Conservation (phyloP, 1,139 yeast species). For the Pichia sp. region DNA sequence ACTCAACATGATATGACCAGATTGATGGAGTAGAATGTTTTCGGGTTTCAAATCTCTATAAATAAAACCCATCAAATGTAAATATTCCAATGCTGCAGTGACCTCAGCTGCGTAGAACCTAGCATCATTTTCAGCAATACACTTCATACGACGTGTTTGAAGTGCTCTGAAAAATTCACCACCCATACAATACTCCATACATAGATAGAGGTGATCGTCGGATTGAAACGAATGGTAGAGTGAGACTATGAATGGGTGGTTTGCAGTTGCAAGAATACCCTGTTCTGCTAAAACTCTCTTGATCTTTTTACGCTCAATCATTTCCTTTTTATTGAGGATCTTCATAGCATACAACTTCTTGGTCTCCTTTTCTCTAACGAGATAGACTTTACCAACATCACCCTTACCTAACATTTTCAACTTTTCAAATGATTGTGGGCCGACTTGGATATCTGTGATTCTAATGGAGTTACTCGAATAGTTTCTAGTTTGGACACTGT, state of each 20-base stretch:
- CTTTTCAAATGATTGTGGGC: slow-evolving; percentile 86
- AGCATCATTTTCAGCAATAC: slow-evolving; percentile 87
- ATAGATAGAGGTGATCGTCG: slow-evolving; percentile 86
- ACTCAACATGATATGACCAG: slow-evolving; percentile 97
- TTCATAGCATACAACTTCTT: slow-evolving; percentile 89
- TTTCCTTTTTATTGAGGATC: slow-evolving; percentile 83
- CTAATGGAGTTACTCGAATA: slow-evolving; percentile 74
- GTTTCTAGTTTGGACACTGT: slow-evolving; percentile 43
- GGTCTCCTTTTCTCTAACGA: slow-evolving; percentile 79
- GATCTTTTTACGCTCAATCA: slow-evolving; percentile 93
- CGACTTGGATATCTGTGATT: slow-evolving; percentile 75
- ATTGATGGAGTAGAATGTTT: slow-evolving; percentile 86
- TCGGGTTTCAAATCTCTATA: slow-evolving; percentile 96
- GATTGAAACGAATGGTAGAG: slow-evolving; percentile 96
- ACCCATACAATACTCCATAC: slow-evolving; percentile 99
- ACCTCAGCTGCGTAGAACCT: slow-evolving; percentile 96
- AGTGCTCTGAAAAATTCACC: slow-evolving; percentile 97
- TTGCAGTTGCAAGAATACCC: slow-evolving; percentile 91
- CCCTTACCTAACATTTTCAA: slow-evolving; percentile 90
- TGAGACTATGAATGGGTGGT: slow-evolving; percentile 97
- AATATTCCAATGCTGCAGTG: slow-evolving; percentile 92
- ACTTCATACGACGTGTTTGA: slow-evolving; percentile 86
- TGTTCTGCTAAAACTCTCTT: slow-evolving; percentile 96
- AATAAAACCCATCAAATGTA: slow-evolving; percentile 95
- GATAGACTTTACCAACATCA: slow-evolving; percentile 94